Conservation (phyloP, 2,329 filamentous ascomycete species). For the Colletotrichum cordylinicola region DNA sequence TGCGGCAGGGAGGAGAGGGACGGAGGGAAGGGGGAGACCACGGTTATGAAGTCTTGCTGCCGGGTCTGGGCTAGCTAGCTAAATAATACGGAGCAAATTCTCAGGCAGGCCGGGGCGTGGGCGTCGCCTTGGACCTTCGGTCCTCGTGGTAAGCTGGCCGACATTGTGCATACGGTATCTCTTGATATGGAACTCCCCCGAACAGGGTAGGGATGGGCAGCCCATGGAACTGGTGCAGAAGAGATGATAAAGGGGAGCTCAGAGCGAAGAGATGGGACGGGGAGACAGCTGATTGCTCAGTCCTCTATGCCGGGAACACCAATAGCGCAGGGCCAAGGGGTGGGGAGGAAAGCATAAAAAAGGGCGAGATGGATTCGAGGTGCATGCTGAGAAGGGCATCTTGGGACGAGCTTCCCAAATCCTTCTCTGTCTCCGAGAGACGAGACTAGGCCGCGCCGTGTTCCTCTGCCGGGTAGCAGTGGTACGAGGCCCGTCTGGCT, state of each 20-base stretch:
- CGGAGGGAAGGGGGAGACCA: background rate
- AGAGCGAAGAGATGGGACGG: background rate
- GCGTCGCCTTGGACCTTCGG: background rate
- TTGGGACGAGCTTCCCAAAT: background rate
- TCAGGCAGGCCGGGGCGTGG: background rate
- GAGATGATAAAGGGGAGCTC: conserved; percentile 1
- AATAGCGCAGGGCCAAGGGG: conserved; percentile 6
- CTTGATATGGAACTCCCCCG: conserved; percentile 1
- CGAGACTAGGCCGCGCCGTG: background rate
- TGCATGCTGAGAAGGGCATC: background rate
- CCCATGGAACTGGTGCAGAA: conserved; percentile 6
- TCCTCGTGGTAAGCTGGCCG: conserved; percentile 2
- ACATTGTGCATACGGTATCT: conserved; percentile 1
- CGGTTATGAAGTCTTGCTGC: background rate
- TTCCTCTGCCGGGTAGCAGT: background rate
- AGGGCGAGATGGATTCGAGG: background rate
- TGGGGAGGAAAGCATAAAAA: conserved; percentile 4
- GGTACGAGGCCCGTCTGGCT: background rate
- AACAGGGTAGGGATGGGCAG: conserved; percentile 9
- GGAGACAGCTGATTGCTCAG: conserved; percentile 6
- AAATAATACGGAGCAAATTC: conserved; percentile 12
- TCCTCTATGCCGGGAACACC: conserved; percentile 1
- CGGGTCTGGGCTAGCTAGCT: conserved; percentile 15
- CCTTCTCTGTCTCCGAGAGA: conserved; percentile 3
- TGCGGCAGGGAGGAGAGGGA: background rate